Base-by-base conservation (phyloP, 1,284 basidiomycete genomes). In the Puccinia novopanici region DNA sequence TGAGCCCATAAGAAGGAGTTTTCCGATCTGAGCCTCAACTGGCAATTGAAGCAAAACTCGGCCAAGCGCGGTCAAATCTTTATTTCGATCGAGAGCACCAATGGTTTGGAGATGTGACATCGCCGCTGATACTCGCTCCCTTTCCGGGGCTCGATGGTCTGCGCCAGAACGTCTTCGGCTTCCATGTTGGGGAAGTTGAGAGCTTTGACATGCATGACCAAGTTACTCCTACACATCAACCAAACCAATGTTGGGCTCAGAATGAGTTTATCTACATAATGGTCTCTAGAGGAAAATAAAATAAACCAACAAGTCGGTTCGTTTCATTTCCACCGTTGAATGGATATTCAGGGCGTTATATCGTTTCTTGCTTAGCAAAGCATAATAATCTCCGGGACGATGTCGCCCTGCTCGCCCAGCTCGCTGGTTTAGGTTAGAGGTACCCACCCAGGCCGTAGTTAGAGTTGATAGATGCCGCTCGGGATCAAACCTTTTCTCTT, bases 161-260 rank as follows among this genome's bases (percentile, higher is more conserved):
- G 90, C 0, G 90, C 91, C 24, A 98, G 88, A 34, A 98, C 94
- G 80, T 95, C 91, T 85, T 97, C 93, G 24, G 93, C 93, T 48
- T 90, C 88, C 90, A 95, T 91, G 73, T 91, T 91, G 8, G 94
- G 92, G 85, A 98, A 93, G 84, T 95, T 92, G 67, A 98, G 89
- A n/a, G 95, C 95, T 84, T 97, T 98, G 87, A 98, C 91, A 85
- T 96, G 95, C 95, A 97, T 95, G 40, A 94, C 93, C 74, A 95
- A 91, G 84, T 94, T 93, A 85, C 91, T 94, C 83, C 71, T 73
- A 37, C 95, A 86, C 86, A 95, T 93, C n/a, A 92, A 90, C 0
- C 80, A 74, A 63, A 82, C 71, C 65, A n/a, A 68, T 52, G 76
- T 48, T 50, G 5, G 27, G 50, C 45, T 27, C 17, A 27, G 45